These are phyloP conservation scores for Nevesoporus exiguus DNA, from an alignment of 768 basidiomycete genomes.

Conservation along the genomic window DNA sequence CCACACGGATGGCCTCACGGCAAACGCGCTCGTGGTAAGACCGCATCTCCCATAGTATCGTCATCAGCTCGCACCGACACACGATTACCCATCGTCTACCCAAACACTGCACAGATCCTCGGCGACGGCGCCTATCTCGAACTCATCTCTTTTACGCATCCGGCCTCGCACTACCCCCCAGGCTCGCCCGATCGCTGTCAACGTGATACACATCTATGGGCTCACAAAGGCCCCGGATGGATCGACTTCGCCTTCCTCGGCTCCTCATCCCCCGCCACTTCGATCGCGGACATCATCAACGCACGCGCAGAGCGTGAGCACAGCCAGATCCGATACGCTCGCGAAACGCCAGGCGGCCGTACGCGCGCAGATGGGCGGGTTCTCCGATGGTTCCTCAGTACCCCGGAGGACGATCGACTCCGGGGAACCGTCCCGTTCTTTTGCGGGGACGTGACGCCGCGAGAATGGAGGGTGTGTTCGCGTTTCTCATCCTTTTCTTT, in stretches of 20 bases:
- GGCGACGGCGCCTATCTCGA: slow-evolving; percentile 62
- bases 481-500: neutral
- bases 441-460: slow-evolving; percentile 68
- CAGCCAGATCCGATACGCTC: slow-evolving; percentile 39
- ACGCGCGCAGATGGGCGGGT: slow-evolving; percentile 50
- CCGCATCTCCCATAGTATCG: neutral
- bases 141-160: slow-evolving; percentile 62
- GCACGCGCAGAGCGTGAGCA: slow-evolving; percentile 41
- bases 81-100: neutral
- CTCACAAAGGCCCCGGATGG: slow-evolving; percentile 54
- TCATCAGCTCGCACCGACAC: too few relatives aligned
- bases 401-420: slow-evolving; percentile 27
- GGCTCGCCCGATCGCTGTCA: slow-evolving; percentile 41
- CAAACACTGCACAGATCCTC: slow-evolving; percentile 16
- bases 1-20: slow-evolving; percentile 60
- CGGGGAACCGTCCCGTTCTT: slow-evolving; percentile 58
- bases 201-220: slow-evolving; percentile 54
- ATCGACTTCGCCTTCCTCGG: slow-evolving; percentile 66
- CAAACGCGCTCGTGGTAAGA: slow-evolving; percentile 60
- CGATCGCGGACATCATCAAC: slow-evolving; percentile 54
- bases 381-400: slow-evolving; percentile 57
- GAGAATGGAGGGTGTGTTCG: slow-evolving; percentile 49
- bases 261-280: slow-evolving; percentile 39
- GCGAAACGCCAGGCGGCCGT: slow-evolving; percentile 53
- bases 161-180: slow-evolving; percentile 50